Percentiles rank a stretch among this genome's conserved stretches.
Conservation (phyloP, 202 grass and related monocot genomes). For the Carex arenaria region DNA sequence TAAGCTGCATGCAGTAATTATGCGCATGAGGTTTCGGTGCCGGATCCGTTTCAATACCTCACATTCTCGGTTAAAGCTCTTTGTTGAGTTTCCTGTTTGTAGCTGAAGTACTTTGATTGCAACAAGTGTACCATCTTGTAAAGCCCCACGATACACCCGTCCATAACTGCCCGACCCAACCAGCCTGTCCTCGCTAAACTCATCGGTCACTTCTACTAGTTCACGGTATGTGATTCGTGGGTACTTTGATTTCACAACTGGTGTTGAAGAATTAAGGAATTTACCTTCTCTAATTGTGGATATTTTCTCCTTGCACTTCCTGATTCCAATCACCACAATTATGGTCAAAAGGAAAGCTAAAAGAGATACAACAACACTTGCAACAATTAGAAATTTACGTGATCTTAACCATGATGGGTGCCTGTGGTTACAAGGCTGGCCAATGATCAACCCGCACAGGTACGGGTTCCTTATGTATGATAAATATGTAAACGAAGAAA, state of each 20-base stretch:
- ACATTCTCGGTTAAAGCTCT: constrained; percentile 87
- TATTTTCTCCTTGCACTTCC: constrained; percentile 36
- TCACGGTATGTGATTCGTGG: constrained; percentile 83
- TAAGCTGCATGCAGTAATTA: constrained; percentile 84
- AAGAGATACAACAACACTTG: constrained; percentile 28
- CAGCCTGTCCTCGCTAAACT: constrained; percentile 51
- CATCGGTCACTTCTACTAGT: constrained; percentile 59
- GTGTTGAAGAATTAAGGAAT: constrained; percentile 43
- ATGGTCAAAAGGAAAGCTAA: constrained; percentile 47
- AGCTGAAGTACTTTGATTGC: constrained; percentile 90
- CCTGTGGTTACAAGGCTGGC: constrained; percentile 23
- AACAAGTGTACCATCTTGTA: constrained; percentile 62
- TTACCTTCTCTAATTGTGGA: constrained; percentile 21
- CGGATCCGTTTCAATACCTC: constrained; percentile 92
- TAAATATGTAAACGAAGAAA: constrained; percentile 38
- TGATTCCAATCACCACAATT: constrained; percentile 31
- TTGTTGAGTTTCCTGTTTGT: constrained; percentile 74
- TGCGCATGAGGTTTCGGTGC: constrained; percentile 91
- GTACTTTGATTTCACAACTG: constrained; percentile 63
- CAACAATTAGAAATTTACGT: constrained; percentile 39
- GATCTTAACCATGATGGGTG: constrained; percentile 36
- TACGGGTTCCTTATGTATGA: constrained; percentile 63
- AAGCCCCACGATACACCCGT: constrained; percentile 57
- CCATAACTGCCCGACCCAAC: constrained; percentile 83
- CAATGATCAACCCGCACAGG: constrained; percentile 38